Evolutionary conservation across 768 basidiomycete genomes (phyloP), one percentile per base, ranked within the genome.

Genomic region (Chalciporus sphaerocephalus): DNA sequence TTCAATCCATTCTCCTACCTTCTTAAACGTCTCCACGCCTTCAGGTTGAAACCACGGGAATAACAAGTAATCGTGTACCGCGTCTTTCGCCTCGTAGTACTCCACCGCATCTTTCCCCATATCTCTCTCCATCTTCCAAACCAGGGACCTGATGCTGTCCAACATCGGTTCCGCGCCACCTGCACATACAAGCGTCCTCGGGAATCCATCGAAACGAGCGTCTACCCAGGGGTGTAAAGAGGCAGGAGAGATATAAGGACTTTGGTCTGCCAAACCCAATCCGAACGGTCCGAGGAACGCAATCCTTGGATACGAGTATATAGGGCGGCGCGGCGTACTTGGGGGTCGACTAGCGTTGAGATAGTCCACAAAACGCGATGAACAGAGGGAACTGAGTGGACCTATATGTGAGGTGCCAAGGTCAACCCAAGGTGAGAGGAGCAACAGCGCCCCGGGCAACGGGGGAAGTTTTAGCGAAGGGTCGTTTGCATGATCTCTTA

Each of bases 161-260:
- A 74, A 58, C n/a, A 81, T 50, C 0, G 78, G 56, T 55, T 87
- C 84, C 0, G 74, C 76, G 3, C 76, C 80, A 4, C 82, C 84
- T 2, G 72, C 73, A 17, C 74, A 69, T 25, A 86, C 73, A 58
- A 81, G 79, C 0, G 83, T 83, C 40, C 74, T 66, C 3, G 82
- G 83, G 57, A 80, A 85, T 6, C 71, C 74, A 33, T 67, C 66
- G 60, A 84, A 86, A 39, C 66, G 55, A 7, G 74, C 65, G 2
- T 54, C 27, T 25, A 74, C 57, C 10, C 57, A 56, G 1, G 73
- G 62, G 37, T 74, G 57, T 18, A 70, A 53, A 5, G 79, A 81
- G 12, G 75, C 76, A 3, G 84, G 83, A 0, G 82, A 85, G 21
- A 86, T 68, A 53, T 80, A 84, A n/a, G 60, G 65, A 46, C 74